These are phyloP conservation scores for Neurospora sp. DNA, from an alignment of 495 filamentous ascomycete species.

Conservation along the genomic window DNA sequence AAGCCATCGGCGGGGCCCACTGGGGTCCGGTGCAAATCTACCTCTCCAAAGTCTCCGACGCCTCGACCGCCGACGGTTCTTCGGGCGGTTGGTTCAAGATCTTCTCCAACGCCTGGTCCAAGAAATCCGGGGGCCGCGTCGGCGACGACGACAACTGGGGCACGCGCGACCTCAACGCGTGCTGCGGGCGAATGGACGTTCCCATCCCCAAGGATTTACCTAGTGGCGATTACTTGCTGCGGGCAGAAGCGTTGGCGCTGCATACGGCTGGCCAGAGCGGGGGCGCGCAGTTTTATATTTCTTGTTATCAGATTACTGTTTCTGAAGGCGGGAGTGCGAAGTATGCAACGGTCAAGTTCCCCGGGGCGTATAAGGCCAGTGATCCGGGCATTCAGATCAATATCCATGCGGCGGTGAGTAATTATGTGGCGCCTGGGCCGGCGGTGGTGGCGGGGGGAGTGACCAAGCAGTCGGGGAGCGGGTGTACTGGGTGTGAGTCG, in stretches of 20 bases:
- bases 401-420: slow-evolving; percentile 28
- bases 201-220: slow-evolving; percentile 36
- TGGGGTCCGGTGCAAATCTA: slow-evolving; percentile 43
- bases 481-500: slow-evolving; percentile 29
- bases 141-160: slow-evolving; percentile 42
- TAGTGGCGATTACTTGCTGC: slow-evolving; percentile 41
- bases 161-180: slow-evolving; percentile 39
- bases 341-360: slow-evolving; percentile 32
- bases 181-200: slow-evolving; percentile 42
- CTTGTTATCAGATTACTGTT: slow-evolving; percentile 40
- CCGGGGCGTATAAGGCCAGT: slow-evolving; percentile 35
- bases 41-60: slow-evolving; percentile 42
- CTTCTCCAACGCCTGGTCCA: slow-evolving; percentile 37
- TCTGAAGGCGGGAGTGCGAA: slow-evolving; percentile 21
- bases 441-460: slow-evolving; percentile 29
- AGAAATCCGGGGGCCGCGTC: slow-evolving; percentile 18
- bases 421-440: slow-evolving; percentile 31
- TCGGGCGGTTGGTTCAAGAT: slow-evolving; percentile 41
- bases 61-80: slow-evolving; percentile 30
- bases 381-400: slow-evolving; percentile 45
- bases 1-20: slow-evolving; percentile 41
- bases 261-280: slow-evolving; percentile 32
- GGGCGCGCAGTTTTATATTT: slow-evolving; percentile 41
- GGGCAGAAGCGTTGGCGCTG: slow-evolving; percentile 42
- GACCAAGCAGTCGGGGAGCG: slow-evolving; percentile 22